Evolutionary conservation across 371 early-diverging fungal species (phyloP).

Genomic region (Conidiobolus incongruus): DNA sequence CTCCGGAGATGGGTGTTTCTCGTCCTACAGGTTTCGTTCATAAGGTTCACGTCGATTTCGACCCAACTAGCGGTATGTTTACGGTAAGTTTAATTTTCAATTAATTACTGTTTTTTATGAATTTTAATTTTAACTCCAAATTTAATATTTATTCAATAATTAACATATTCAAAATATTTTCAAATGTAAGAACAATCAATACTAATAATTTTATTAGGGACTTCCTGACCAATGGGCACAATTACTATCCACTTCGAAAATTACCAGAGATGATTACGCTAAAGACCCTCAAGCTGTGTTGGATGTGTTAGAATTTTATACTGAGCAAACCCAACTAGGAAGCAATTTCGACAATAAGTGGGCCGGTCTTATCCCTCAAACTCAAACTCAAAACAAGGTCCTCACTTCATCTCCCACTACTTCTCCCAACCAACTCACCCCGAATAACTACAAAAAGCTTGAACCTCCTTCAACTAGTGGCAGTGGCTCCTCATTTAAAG

Average conservation of each 20-base stretch:
- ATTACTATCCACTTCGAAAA: constrained; percentile 69
- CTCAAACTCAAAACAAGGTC: not conserved
- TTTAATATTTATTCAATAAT: too few species aligned
- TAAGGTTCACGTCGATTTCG: constrained; percentile 91
- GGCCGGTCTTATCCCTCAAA: constrained; percentile 1
- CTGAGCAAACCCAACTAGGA: constrained; percentile 30
- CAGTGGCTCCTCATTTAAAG: too few species aligned
- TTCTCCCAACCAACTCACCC: not conserved
- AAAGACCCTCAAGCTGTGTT: constrained; percentile 94
- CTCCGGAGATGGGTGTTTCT: constrained; percentile 70
- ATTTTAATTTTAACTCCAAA: not conserved
- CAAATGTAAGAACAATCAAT: not conserved
- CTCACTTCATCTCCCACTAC: not conserved
- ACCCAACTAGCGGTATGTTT: constrained; percentile 77
- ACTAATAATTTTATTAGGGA: constrained; percentile 22
- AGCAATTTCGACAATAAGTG: constrained; percentile 1
- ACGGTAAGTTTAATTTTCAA: constrained; percentile 49
- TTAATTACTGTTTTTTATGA: not conserved
- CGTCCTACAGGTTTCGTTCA: constrained; percentile 88
- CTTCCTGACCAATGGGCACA: constrained; percentile 84
- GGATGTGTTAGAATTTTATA: constrained; percentile 90
- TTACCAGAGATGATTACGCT: constrained; percentile 84
- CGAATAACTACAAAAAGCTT: not conserved
- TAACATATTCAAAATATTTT: too few species aligned
- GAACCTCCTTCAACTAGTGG: not conserved